Conservation (phyloP, 2,329 filamentous ascomycete genomes). For the Pseudogymnoascus sp. region DNA sequence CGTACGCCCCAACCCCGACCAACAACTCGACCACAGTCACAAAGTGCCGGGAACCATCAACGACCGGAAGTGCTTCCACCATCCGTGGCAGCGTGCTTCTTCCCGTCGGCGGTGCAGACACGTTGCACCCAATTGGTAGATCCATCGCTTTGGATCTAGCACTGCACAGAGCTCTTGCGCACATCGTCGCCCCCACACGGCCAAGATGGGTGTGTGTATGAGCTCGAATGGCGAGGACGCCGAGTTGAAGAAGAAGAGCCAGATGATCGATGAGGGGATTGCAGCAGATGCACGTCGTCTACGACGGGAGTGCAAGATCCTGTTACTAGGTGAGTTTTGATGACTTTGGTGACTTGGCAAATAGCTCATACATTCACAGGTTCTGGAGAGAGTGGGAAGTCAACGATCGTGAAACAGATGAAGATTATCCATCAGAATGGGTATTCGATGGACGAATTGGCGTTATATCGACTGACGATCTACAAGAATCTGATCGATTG, state of each 20-base stretch:
- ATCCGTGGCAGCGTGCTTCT: slow-evolving; percentile 6
- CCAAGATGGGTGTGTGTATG: slow-evolving; percentile 86
- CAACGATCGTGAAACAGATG: slow-evolving; percentile 99
- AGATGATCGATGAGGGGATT: slow-evolving; percentile 86
- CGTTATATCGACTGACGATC: slow-evolving; percentile 89
- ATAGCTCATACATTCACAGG: slow-evolving; percentile 44
- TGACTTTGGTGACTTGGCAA: slow-evolving; percentile 18
- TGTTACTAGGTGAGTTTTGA: slow-evolving; percentile 69
- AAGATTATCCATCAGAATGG: slow-evolving; percentile 99
- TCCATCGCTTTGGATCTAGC: slow-evolving; percentile 5
- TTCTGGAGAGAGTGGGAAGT: slow-evolving; percentile 97
- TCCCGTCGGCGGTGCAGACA: slow-evolving; percentile 1
- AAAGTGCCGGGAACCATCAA: neutral
- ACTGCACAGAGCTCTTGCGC: neutral
- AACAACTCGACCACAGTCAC: neutral
- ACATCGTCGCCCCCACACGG: slow-evolving; percentile 4
- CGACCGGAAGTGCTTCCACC: slow-evolving; percentile 4
- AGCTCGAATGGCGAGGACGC: slow-evolving; percentile 74
- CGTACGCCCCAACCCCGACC: neutral
- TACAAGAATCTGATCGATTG: slow-evolving; percentile 99
- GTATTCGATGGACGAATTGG: slow-evolving; percentile 88
- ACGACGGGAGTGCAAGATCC: slow-evolving; percentile 97
- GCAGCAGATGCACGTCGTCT: slow-evolving; percentile 91
- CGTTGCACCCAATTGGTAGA: slow-evolving; percentile 6
- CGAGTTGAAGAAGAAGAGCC: slow-evolving; percentile 92